Evolutionary conservation across 768 basidiomycete genomes (phyloP), one percentile per base, ranked within the genome.

Genomic region (Tulasnella calospora): DNA sequence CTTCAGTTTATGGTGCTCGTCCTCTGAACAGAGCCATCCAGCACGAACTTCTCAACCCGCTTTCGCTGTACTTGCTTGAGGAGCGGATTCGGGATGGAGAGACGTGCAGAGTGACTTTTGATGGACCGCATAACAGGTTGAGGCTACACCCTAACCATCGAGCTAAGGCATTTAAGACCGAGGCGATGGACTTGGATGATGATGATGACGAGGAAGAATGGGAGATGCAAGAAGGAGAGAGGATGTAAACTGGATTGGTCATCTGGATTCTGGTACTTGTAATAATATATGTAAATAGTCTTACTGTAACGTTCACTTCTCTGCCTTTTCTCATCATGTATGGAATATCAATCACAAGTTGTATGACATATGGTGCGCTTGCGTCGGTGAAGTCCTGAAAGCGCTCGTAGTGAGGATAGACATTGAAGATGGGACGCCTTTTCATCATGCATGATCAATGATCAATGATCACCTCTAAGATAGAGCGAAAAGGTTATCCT

Each of bases 11-110:
- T 82, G 96, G 97, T 80, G 97, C 96, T 77, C 90, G 97, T 57
- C 98, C 97, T 0, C 88, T 98, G 80, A 94, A 94, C 83, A 89
- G 96, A 44, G 89, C 93, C 5, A 96, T 99, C 81, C 96, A 98
- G 85, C 91, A 89, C 81, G 95, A 98, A 82, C 87, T 99, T 46
- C 88, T 99, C 82, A 96, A 98, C 83, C 97, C 96, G 17, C 86
- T 99, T 47, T 94, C 94, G 21, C 86, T 92, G 77, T 88, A 93
- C 87, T 87, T 99, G 61, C 90, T 99, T 71, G 92, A 94, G 55
- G 93, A 93, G 81, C 89, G 90, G 61, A 86, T 98, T 74, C 87
- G 90, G 57, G 95, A 98, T 75, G 91, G 91, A 19, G 97, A 99
- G 84, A 88, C 83, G 0, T 92, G 93, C 9, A 84, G 85, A 36